Evolutionary conservation across 768 basidiomycete species (phyloP).

Genomic region (Termitomyces sp.): DNA sequence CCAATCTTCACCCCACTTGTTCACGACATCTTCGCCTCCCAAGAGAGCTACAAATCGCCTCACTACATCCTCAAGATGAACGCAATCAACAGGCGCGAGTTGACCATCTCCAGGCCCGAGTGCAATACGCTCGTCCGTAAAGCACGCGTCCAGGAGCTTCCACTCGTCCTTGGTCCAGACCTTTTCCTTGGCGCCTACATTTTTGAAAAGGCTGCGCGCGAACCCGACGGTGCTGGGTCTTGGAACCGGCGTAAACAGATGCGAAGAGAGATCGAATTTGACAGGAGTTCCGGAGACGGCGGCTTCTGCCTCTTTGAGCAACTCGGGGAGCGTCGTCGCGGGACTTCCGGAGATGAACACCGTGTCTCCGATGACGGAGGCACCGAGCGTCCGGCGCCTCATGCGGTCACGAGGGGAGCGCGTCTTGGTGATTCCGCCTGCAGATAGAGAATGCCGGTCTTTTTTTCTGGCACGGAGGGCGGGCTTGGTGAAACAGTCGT

Average conservation of each 20-base stretch:
- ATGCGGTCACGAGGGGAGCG: not conserved
- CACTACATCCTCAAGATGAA: slow-evolving; percentile 54
- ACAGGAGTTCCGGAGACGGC: slow-evolving; percentile 28
- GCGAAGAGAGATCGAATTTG: not conserved
- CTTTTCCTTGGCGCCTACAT: slow-evolving; percentile 12
- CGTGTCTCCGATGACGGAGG: slow-evolving; percentile 40
- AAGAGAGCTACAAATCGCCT: slow-evolving; percentile 46
- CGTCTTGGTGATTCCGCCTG: slow-evolving; percentile 27
- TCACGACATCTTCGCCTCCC: slow-evolving; percentile 37
- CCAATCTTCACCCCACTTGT: slow-evolving; percentile 47
- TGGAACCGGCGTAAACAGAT: not conserved
- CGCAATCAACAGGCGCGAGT: slow-evolving; percentile 41
- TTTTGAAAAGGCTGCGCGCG: not conserved
- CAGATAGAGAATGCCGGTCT: slow-evolving; percentile 18
- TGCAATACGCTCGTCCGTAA: slow-evolving; percentile 63
- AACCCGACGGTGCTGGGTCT: not conserved
- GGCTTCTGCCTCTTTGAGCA: slow-evolving; percentile 54
- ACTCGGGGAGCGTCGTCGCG: slow-evolving; percentile 44
- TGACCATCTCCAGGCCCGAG: slow-evolving; percentile 34
- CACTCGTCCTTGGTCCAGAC: slow-evolving; percentile 75
- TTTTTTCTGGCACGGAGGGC: slow-evolving; percentile 6
- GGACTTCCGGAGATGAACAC: slow-evolving; percentile 54
- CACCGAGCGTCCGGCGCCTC: slow-evolving; percentile 13
- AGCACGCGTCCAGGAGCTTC: slow-evolving; percentile 74
- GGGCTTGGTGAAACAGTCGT: slow-evolving; percentile 70